These are phyloP conservation scores for Geranomyces michiganensis DNA, from an alignment of 192 early-diverging fungal species.

Conservation along the genomic window DNA sequence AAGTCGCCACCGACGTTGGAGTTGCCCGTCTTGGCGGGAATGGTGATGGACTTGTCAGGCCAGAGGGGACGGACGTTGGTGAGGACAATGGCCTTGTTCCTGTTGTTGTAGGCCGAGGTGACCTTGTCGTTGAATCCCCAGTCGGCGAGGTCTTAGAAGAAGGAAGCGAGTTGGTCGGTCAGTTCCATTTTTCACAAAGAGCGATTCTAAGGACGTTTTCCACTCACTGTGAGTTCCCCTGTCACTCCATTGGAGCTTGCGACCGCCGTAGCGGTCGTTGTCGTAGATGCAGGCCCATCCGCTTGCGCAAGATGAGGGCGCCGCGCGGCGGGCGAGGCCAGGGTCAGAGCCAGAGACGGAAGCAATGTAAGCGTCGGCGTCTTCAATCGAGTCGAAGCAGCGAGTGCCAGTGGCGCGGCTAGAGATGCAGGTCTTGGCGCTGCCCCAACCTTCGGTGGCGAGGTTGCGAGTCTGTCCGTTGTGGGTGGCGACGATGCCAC, in stretches of 20 bases:
- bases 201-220: too few relatives aligned
- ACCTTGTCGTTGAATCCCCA: constrained; percentile 15
- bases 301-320: not conserved
- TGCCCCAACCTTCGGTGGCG: not conserved
- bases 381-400: constrained; percentile 13
- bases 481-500: not conserved
- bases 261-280: not conserved
- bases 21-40: constrained; percentile 1
- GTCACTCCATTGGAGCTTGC: constrained; percentile 9
- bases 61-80: not conserved
- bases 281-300: constrained; percentile 17
- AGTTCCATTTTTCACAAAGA: too few relatives aligned
- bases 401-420: constrained; percentile 7
- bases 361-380: not conserved
- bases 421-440: not conserved
- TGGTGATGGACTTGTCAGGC: not conserved
- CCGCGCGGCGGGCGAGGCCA: not conserved
- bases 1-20: constrained; percentile 9
- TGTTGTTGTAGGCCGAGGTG: constrained; percentile 11
- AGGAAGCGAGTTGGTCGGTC: too few relatives aligned
- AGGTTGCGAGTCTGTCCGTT: not conserved
- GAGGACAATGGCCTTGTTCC: not conserved
- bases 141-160: constrained; percentile 11
- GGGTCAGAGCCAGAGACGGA: not conserved
- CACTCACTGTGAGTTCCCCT: not conserved